Base-by-base conservation (phyloP, 2,329 filamentous ascomycete genomes). In the Scedosporium aurantiacum region DNA sequence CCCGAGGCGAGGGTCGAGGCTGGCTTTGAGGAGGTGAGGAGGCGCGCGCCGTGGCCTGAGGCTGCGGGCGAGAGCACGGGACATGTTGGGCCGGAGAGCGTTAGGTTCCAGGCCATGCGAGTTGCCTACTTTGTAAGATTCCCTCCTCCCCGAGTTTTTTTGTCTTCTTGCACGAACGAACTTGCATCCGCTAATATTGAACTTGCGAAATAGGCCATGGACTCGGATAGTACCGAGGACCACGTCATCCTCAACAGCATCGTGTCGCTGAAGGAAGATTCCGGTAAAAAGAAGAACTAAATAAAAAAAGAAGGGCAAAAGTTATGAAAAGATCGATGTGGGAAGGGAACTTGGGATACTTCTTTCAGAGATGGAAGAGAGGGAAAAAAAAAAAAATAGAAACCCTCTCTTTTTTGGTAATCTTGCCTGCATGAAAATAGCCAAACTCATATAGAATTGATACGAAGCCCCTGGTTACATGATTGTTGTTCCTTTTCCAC, bases 21-120 rank as follows among this genome's bases (percentile, higher is more conserved):
- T 28, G 93, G 92, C 1, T 88, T 97, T 67, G 83, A 90, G 54
- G 89, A 96, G 69, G 83, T 97, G 32, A 82, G 78, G 66, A 74
- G 76, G 52, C 78, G 86, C 28, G 90, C 89, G 3, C 91, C 90
- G 5, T 95, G 91, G 91, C 90, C 91, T 1, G 87, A 89, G 72
- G 84, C 87, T 54, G 87, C 84, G 5, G 89, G 88, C 10, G 63
- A 54, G 87, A 84, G 88, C 10, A 50, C 59, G n/a, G 82, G 80
- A 10, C 82, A 80, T 66, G 79, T 78, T 10, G 88, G 87, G 1
- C 83, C 84, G 25, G 89, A 90, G 74, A 88, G 81, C 61, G 87
- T 97, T 5, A 81, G 93, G 57, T 97, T 97, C 81, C 93, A 97
- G 79, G 93, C 86, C 2, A 86, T 96, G 80, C 82, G 93, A 27